Percentiles rank a stretch among this genome's conserved stretches.
Conservation (phyloP, 768 basidiomycete species). For the Heimioporus sp. region DNA sequence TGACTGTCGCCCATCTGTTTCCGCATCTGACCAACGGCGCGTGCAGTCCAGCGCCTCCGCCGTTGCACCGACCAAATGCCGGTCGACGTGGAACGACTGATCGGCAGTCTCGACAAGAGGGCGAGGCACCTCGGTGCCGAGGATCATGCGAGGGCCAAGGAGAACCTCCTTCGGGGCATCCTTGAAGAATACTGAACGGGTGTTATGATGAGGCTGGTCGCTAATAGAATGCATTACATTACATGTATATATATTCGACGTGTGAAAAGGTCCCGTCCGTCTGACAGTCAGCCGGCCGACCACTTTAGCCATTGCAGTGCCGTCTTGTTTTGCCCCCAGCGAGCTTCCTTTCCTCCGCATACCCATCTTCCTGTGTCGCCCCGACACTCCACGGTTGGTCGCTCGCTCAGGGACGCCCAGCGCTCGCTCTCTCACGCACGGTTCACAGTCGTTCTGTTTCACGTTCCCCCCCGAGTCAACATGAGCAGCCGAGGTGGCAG, state of each 20-base stretch:
- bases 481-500: conserved; percentile 67
- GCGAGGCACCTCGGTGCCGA: conserved; percentile 38
- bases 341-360: conserved; percentile 1
- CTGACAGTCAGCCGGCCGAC: too few species aligned
- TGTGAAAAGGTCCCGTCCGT: conserved; percentile 18
- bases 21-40: conserved; percentile 6
- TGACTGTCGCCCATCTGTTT: background rate
- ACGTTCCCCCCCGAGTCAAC: conserved; percentile 10
- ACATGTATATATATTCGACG: conserved; percentile 13
- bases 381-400: too few species aligned
- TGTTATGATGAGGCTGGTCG: too few species aligned
- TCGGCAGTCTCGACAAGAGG: conserved; percentile 53
- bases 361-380: too few species aligned
- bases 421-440: background rate
- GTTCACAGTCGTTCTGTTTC: background rate
- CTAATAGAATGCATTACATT: background rate
- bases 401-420: too few species aligned
- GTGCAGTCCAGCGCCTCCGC: conserved; percentile 43
- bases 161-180: conserved; percentile 33
- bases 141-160: conserved; percentile 33
- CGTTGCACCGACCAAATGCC: conserved; percentile 46
- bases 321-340: conserved; percentile 10
- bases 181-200: conserved; percentile 29
- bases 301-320: too few species aligned
- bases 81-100: conserved; percentile 48